Conservation (phyloP, 441 rosid species). For the Arabidopsis lyrata region DNA sequence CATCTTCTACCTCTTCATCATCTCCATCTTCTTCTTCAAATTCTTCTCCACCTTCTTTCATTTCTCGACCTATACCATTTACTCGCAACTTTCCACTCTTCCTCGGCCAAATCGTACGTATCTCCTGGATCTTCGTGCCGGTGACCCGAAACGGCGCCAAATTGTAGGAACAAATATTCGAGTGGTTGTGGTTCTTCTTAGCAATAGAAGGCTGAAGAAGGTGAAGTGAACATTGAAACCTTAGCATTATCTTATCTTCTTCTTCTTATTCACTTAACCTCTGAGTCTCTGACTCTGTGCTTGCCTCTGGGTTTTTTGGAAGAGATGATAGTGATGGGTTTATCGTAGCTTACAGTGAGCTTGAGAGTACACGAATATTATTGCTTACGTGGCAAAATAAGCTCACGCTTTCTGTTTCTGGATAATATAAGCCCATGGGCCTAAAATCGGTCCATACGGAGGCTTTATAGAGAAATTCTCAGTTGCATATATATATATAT, state of each 20-base stretch:
- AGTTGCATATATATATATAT: too few relatives aligned
- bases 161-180: conserved; percentile 23
- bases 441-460: too few relatives aligned
- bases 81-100: conserved; percentile 29
- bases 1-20: conserved; percentile 42
- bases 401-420: neutral
- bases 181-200: neutral
- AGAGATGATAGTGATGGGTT: conserved; percentile 27
- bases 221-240: conserved; percentile 38
- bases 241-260: conserved; percentile 44
- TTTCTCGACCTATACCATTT: conserved; percentile 40
- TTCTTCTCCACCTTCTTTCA: conserved; percentile 42
- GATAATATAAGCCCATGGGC: conserved; percentile 18
- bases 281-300: neutral
- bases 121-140: conserved; percentile 23
- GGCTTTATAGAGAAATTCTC: too few relatives aligned
- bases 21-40: conserved; percentile 42
- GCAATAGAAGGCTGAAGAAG: conserved; percentile 24
- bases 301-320: conserved; percentile 21
- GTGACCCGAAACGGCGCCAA: conserved; percentile 44
- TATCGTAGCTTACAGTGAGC: conserved; percentile 27
- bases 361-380: neutral
- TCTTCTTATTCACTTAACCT: neutral
- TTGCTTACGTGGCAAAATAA: conserved; percentile 19
- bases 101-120: conserved; percentile 28